Base-by-base conservation (phyloP, 2,329 filamentous ascomycete genomes). In the Colletotrichum acutatum region DNA sequence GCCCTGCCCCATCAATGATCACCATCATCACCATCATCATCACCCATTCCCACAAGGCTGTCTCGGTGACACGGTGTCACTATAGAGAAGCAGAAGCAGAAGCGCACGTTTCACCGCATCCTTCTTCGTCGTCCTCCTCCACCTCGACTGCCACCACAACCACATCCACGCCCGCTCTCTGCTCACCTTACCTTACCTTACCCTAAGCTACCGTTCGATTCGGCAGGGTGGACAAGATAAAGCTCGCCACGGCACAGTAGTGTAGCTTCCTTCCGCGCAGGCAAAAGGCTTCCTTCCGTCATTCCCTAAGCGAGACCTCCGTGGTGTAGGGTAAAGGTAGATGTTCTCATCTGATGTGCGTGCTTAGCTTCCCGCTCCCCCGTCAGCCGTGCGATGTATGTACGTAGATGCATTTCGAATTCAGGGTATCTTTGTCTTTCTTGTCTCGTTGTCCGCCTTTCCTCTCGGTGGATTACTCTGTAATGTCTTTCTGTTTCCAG, bases 31-130 rank as follows among this genome's bases (percentile, higher is more conserved):
- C 26, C n/a, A 11, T 32, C 52, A 64, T 34, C 28, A 30, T 34
- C 49, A 26, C 11, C 32, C 30, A 60, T 26, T 61, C 67, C 67
- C 56, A 54, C 49, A 60, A 72, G 70, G 66, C 60, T 70, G 56
- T 65, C 60, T 65, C 19, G 46, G 59, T 68, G 59, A 9, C 19
- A 62, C 30, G 24, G 46, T 42, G 66, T 28, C 22, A 16, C 53
- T 19, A 65, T n/a, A 34, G 6, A 37, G 22, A 65, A 16, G 22
- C n/a, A 37, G 22, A 65, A 16, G 22, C n/a, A 56, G 24, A 12
- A 42, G 60, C 28, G 32, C 22, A 11, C n/a, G 62, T 65, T 34
- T 53, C 52, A 30, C 52, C 24, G 26, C 42, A 22, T 54, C 22
- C 52, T n/a, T 32, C 62, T 42, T 2, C 49, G 28, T 30, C 28